These are phyloP conservation scores for Alternaria longipes DNA, from an alignment of 2,329 filamentous ascomycete genomes.

Conservation along the genomic window DNA sequence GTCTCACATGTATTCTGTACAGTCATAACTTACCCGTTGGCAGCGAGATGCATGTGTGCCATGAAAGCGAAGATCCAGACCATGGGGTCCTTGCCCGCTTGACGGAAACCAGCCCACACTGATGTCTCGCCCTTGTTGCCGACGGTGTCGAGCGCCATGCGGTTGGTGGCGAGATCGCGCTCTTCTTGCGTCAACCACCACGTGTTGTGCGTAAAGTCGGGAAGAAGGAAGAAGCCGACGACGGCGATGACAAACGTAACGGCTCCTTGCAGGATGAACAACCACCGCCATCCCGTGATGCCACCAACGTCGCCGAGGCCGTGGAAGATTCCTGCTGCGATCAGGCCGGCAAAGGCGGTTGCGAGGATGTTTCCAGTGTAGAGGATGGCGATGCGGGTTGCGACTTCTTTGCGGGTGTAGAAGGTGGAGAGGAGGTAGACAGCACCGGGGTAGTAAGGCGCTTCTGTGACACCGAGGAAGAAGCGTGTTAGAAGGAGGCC, in stretches of 20 bases:
- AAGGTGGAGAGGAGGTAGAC: slow-evolving; percentile 50
- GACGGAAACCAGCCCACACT: slow-evolving; percentile 60
- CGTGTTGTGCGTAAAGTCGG: slow-evolving; percentile 51
- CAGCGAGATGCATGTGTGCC: slow-evolving; percentile 42
- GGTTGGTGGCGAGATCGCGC: slow-evolving; percentile 48
- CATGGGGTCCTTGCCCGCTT: slow-evolving; percentile 61
- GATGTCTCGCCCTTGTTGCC: slow-evolving; percentile 57
- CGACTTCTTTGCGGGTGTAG: slow-evolving; percentile 52
- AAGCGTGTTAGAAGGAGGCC: slow-evolving; percentile 57
- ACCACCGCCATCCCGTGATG: slow-evolving; percentile 38
- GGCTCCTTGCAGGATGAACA: slow-evolving; percentile 43
- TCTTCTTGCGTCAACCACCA: slow-evolving; percentile 59
- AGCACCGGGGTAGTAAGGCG: slow-evolving; percentile 50
- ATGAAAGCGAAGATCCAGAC: slow-evolving; percentile 52
- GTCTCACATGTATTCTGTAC: no score
- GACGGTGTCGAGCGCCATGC: slow-evolving; percentile 59
- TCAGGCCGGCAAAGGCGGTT: slow-evolving; percentile 55
- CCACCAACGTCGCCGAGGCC: slow-evolving; percentile 35
- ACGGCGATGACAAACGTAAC: slow-evolving; percentile 47
- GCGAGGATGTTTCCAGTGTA: slow-evolving; percentile 55
- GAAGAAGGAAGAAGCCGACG: slow-evolving; percentile 54
- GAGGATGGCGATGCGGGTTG: slow-evolving; percentile 61
- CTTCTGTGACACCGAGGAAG: slow-evolving; percentile 55
- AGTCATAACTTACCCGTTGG: slow-evolving; percentile 29
- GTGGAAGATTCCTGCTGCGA: slow-evolving; percentile 50